Evolutionary conservation across 1,284 basidiomycete species (phyloP).

Genomic region (Cronartium quercuum): DNA sequence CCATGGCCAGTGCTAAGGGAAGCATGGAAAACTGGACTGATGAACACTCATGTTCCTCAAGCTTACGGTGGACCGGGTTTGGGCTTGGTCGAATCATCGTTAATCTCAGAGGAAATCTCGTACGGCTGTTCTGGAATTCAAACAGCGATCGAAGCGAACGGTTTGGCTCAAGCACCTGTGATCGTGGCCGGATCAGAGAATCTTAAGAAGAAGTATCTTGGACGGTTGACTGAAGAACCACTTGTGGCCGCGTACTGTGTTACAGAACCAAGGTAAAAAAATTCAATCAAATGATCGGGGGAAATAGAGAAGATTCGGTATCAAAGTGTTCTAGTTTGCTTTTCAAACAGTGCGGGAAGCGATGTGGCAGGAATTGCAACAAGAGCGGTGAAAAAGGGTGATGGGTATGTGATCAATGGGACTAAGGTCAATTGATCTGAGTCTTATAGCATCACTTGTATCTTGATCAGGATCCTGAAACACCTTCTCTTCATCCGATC

Average conservation of each 20-base stretch:
- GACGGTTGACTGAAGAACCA: conserved; percentile 57
- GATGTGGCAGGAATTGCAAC: conserved; percentile 55
- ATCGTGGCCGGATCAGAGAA: conserved; percentile 55
- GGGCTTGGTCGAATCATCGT: conserved; percentile 53
- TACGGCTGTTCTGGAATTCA: conserved; percentile 57
- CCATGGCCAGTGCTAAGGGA: conserved; percentile 56
- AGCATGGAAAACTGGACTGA: conserved; percentile 53
- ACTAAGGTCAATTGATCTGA: conserved; percentile 49
- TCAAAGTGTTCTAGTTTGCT: conserved; percentile 49
- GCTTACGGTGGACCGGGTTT: conserved; percentile 55
- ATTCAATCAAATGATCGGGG: neutral
- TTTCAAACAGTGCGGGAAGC: conserved; percentile 52
- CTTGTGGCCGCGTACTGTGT: conserved; percentile 57
- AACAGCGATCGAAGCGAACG: conserved; percentile 54
- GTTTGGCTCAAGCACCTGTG: conserved; percentile 55
- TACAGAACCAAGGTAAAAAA: conserved; percentile 5
- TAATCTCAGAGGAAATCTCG: conserved; percentile 53
- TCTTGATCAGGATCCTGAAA: neutral
- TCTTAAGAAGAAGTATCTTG: conserved; percentile 56
- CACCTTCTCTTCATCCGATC: neutral
- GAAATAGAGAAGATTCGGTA: conserved; percentile 42
- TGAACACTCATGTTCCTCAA: conserved; percentile 54
- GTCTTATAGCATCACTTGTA: conserved; percentile 50
- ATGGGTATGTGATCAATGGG: conserved; percentile 54
- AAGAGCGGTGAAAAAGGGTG: conserved; percentile 54